Conservation (phyloP, 2,329 filamentous ascomycete species). For the Neopestalotiopsis rosae region DNA sequence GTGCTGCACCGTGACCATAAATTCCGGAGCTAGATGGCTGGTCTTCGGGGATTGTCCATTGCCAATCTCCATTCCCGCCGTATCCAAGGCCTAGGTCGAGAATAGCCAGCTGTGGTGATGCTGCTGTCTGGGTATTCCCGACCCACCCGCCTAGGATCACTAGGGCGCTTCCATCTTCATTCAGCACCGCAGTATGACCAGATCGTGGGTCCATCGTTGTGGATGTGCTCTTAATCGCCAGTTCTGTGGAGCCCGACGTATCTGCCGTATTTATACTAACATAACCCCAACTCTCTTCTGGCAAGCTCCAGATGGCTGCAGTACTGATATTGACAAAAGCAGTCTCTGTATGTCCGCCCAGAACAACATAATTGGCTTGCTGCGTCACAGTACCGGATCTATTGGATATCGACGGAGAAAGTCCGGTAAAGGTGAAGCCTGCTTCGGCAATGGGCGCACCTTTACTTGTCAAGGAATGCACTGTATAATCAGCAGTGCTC, state of each 20-base stretch:
- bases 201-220: slow-evolving; percentile 76
- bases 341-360: slow-evolving; percentile 82
- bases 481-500: slow-evolving; percentile 38
- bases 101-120: slow-evolving; percentile 80
- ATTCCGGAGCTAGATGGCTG: slow-evolving; percentile 54
- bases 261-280: slow-evolving; percentile 59
- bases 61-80: slow-evolving; percentile 72
- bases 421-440: slow-evolving; percentile 80
- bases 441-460: slow-evolving; percentile 80
- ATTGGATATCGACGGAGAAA: slow-evolving; percentile 74
- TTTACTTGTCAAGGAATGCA: slow-evolving; percentile 46
- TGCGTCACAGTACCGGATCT: slow-evolving; percentile 69
- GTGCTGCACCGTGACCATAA: slow-evolving; percentile 67
- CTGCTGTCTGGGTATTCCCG: slow-evolving; percentile 76
- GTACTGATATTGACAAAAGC: slow-evolving; percentile 97
- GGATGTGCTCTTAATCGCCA: slow-evolving; percentile 53
- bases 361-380: slow-evolving; percentile 77
- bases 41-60: slow-evolving; percentile 67
- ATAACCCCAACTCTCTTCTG: slow-evolving; percentile 87
- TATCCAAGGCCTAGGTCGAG: slow-evolving; percentile 78
- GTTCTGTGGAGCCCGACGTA: slow-evolving; percentile 56
- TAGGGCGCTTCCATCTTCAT: slow-evolving; percentile 77
- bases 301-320: slow-evolving; percentile 84
- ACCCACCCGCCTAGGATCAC: slow-evolving; percentile 92
- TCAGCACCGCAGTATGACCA: slow-evolving; percentile 85